Percentiles rank a stretch among this genome's conserved stretches.
These are phyloP conservation scores for Geranomyces variabilis DNA, from an alignment of 192 early-diverging fungal genomes.

Conservation along the genomic window DNA sequence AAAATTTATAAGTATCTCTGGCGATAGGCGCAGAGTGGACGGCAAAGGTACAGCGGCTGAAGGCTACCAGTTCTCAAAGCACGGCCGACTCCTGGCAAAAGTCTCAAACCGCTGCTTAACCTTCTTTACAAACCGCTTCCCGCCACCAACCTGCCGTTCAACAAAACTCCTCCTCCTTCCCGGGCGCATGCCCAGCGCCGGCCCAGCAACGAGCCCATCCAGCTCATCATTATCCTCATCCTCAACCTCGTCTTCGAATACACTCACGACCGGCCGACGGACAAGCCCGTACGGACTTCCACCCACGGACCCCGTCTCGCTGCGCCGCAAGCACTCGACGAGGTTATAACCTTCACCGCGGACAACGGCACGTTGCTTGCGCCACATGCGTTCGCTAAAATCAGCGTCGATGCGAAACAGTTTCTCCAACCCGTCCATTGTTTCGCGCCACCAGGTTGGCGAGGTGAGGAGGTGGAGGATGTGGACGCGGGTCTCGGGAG, in stretches of 20 bases:
- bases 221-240: slow-evolving; percentile 35
- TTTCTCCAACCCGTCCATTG: slow-evolving; percentile 64
- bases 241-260: slow-evolving; percentile 49
- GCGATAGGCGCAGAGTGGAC: too few relatives aligned
- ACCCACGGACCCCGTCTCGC: slow-evolving; percentile 41
- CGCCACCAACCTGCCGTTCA: slow-evolving; percentile 22
- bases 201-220: slow-evolving; percentile 25
- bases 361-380: slow-evolving; percentile 78
- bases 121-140: slow-evolving; percentile 38
- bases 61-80: slow-evolving; percentile 46
- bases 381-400: slow-evolving; percentile 81
- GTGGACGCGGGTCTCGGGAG: slow-evolving; percentile 65
- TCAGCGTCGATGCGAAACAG: slow-evolving; percentile 75
- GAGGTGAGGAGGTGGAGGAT: slow-evolving; percentile 71
- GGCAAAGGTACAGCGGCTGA: too few relatives aligned
- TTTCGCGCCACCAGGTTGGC: slow-evolving; percentile 79
- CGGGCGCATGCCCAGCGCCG: slow-evolving; percentile 21
- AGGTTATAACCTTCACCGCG: slow-evolving; percentile 88
- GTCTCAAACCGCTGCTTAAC: slow-evolving; percentile 56
- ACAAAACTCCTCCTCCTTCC: slow-evolving; percentile 35
- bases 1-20: too few relatives aligned
- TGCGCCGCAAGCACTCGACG: slow-evolving; percentile 66
- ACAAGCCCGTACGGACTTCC: slow-evolving; percentile 51
- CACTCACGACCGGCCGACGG: slow-evolving; percentile 48
- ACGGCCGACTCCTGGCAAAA: slow-evolving; percentile 49